Base-by-base conservation (phyloP, 225 moss, liverwort and hornwort genomes). In the Ulota crispa region DNA sequence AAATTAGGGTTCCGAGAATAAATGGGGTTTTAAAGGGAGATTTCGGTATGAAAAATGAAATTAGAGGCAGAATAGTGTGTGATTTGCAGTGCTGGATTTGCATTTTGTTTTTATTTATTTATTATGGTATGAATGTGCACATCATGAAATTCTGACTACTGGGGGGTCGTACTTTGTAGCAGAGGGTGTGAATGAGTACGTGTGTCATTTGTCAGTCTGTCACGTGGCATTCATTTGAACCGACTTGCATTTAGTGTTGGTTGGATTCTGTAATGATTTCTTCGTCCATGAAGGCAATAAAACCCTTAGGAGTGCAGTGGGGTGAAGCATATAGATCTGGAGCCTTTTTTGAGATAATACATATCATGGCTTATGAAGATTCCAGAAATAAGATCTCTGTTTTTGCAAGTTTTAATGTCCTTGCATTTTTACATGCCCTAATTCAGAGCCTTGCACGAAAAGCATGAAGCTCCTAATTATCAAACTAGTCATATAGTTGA, bases 1-100 rank as follows among this genome's bases (percentile, higher is more conserved):
- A 5, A 50, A 75, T 83, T 80, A 86, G 86, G 77, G 72, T 70
- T 86, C 52, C 3, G 39, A 39, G 50, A 76, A 12, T 6, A 10
- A 45, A 7, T 39, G 21, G 5, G 7, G 30, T 45, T 64, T 54
- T 75, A 64, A 14, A 37, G 30, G 30, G 20, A 21, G 39, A 37
- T 64, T 63, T 4, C 47, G 53, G 43, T 45, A 30, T 14, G 66
- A 3, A 5, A 6, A 43, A 72, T 34, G 36, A 34, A 27, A 47
- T 0, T 15, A 20, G 27, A 42, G 52, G 72, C 14, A 50, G 30
- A 18, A 47, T 64, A 65, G 27, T 70, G 39, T 9, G 54, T 64
- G 16, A 31, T 53, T 55, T 72, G 59, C 18, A 30, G 19, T 45
- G 63, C 65, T 77, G 57, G 43, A 39, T 34, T 66, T 32, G 31